Base-by-base conservation (phyloP, 192 early-diverging fungal genomes). In the Physocladia obscura region DNA sequence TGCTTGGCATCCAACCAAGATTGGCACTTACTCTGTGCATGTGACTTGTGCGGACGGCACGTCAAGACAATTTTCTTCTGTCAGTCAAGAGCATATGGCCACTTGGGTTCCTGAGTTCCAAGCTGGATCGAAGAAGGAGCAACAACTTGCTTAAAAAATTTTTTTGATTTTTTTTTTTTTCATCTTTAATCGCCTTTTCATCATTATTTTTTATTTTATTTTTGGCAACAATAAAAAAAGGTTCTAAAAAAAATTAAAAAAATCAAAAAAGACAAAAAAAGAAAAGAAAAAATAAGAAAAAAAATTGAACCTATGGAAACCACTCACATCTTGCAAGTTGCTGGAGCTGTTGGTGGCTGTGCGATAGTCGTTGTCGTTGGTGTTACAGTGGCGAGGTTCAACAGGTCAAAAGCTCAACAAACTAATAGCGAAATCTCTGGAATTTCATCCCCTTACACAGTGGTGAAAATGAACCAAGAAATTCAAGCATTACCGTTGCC, bases 21-120 rank as follows among this genome's bases (percentile, higher is more conserved):
- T 13, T 2, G 65, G 51, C 29, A 27, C 52, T 1, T 68, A 68
- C 35, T 55, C 54, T 21, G 37, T 39, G 6, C 30, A 40, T 0
- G 54, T 68, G 13, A 19, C 8, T 26, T 68, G 65, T 31, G 52
- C 19, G 6, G 65, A 68, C 29, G 65, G 65, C 11, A 51, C 51
- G 26, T 15, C 19, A 19, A 13, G 65, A 31, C 4, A 19, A 17
- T 68, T 56, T 29, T 4, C 51, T 26, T 56, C 50, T 35, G 51
- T 68, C n/a, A 26, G n/a, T 6, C 51, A 68, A 35, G 34, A 68
- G 52, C 50, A 68, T 49, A 56, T 68, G 65, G 51, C 15, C 31
- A 1, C 36, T n/a, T 57, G 2, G 1, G 32, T 57, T 5, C 65
- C 65, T 26, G 37, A 30, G 22, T 68, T 68, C 35, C 31, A 21